Evolutionary conservation across 2,329 filamentous ascomycete genomes (phyloP), one percentile per base, ranked within the genome.

Genomic region (Fusarium sp.): DNA sequence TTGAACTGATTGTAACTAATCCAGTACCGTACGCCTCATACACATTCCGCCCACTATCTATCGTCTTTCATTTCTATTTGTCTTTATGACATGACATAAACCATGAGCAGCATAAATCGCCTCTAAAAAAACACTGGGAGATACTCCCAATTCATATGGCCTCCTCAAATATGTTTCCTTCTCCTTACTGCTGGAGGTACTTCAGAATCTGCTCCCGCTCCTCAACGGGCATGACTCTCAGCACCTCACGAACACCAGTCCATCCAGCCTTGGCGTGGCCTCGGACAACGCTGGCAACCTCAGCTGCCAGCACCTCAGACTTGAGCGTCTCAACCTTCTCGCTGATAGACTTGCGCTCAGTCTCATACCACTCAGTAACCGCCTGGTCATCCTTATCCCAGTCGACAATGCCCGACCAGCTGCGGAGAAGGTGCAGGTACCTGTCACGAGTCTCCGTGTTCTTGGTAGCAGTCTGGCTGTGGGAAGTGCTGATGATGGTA

Each of bases 361-460:
- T 91, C 86, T 99, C 96, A 79, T 98, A 98, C 96, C 96, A 99
- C 74, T 91, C 87, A 6, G 95, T 93, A 28, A 98, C 96, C 72
- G 90, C 91, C 74, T 89, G 89, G 79, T 99, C 96, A 68, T 93
- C 90, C 62, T 86, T 87, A 57, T 92, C 88, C 80, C 97, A 97
- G 72, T 93, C 87, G 43, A 89, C 82, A 61, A 98, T 86, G 48
- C 87, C 90, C 43, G 90, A 94, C 94, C 96, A 98, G 39, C 93
- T 91, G 80, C 91, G 89, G 46, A 99, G 88, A 67, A 91, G 88
- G 75, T 89, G 87, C 58, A 98, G 84, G 81, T 95, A 90, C 60
- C 86, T 85, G 28, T 87, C 83, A 56, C 94, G 91, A 44, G 83
- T 79, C 63, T 87, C 84, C n/a, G 80, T 77, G 36, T 84, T 80